Percentiles rank a stretch among this genome's conserved stretches.
Conservation (phyloP, 1,284 basidiomycete genomes). For the Ustilago xerochloae region DNA sequence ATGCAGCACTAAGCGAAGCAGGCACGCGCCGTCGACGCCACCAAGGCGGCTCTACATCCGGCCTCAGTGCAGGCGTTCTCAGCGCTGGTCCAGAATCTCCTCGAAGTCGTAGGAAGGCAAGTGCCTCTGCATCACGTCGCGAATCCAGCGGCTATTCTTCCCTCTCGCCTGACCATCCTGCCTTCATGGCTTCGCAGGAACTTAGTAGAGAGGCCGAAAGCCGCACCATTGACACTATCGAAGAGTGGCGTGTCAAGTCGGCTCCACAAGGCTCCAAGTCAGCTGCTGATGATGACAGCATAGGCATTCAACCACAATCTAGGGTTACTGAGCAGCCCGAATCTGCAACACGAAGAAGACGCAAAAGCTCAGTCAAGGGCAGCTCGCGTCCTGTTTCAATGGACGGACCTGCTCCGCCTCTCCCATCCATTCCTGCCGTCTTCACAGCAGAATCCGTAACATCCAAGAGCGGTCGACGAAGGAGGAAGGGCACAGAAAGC, state of each 20-base stretch:
- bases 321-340: slow-evolving; percentile 9
- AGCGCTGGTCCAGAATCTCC: slow-evolving; percentile 43
- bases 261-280: background rate
- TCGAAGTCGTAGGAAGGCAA: slow-evolving; percentile 31
- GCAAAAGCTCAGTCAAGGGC: slow-evolving; percentile 27
- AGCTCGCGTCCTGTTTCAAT: slow-evolving; percentile 29
- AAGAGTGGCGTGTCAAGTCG: slow-evolving; percentile 46
- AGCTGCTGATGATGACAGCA: background rate
- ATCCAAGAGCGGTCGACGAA: slow-evolving; percentile 23
- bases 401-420: slow-evolving; percentile 25
- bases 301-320: background rate
- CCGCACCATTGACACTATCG: slow-evolving; percentile 42
- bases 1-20: slow-evolving; percentile 43
- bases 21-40: slow-evolving; percentile 31
- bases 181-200: slow-evolving; percentile 34
- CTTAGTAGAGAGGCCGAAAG: slow-evolving; percentile 37
- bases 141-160: slow-evolving; percentile 23
- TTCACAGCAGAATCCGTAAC: slow-evolving; percentile 26
- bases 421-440: slow-evolving; percentile 12
- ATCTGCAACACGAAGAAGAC: slow-evolving; percentile 18
- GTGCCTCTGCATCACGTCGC: slow-evolving; percentile 14
- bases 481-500: slow-evolving; percentile 17
- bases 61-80: slow-evolving; percentile 48
- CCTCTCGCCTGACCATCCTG: slow-evolving; percentile 33
- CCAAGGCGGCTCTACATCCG: slow-evolving; percentile 32